Base-by-base conservation (phyloP, 2,329 filamentous ascomycete genomes). In the Pseudocercospora musae region DNA sequence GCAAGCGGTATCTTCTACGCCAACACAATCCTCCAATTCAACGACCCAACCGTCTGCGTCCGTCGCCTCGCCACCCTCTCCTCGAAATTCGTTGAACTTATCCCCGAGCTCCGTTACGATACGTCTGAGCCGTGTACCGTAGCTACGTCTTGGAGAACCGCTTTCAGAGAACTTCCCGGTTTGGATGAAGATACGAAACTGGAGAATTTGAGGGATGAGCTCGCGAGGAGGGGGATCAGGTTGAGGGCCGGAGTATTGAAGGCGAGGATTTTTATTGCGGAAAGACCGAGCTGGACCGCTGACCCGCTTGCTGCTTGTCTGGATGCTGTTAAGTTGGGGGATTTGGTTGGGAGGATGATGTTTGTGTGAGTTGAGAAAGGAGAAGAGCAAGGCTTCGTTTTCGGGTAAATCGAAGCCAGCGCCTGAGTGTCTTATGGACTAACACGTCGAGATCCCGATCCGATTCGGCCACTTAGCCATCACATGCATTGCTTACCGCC, bases 181-280 rank as follows among this genome's bases (percentile, higher is more conserved):
- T n/a, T 67, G 58, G 63, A 67, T 31, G 63, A 66, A 46, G 65
- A 67, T 37, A 60, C 61, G 13, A 67, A 67, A 18, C 42, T 67
- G 48, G 60, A 67, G 49, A 56, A 20, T 44, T 44, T 67, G 53
- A 57, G 57, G 27, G 65, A 67, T 23, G 61, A 59, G 21, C 23
- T 66, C 29, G 40, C 33, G 57, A 59, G 55, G 58, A 42, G 48
- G 13, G 66, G 63, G 18, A 58, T 68, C 2, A 31, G 20, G n/a
- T 40, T 65, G 33, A 62, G 60, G 18, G 37, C 56, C 9, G 60
- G 60, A n/a, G 62, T 64, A 1, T 56, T 67, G 46, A 66, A 62
- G 33, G 62, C 63, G n/a, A 60, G 66, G 23, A 48, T 66, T 31
- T 15, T 62, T 7, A 58, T 66, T 4, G 55, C 58, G 31, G 57